Percentiles rank a stretch among this genome's conserved stretches.
Conservation (phyloP, 257 asterid species). For the Penstemon barbatus region DNA sequence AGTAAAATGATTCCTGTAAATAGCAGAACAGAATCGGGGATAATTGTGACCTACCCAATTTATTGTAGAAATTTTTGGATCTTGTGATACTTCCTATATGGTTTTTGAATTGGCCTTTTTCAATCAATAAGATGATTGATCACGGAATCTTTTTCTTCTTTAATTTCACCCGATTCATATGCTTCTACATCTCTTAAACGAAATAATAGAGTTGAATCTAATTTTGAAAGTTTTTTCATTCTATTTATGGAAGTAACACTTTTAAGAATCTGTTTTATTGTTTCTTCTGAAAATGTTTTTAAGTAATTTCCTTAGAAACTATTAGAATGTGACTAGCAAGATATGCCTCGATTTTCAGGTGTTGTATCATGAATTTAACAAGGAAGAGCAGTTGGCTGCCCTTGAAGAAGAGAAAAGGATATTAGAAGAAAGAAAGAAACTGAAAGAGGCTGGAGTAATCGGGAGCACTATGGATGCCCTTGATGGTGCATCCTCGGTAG, state of each 20-base stretch:
- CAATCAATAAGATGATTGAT: too few species aligned
- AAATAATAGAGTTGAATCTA: background rate
- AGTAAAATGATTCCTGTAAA: too few species aligned
- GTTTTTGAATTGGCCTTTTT: too few species aligned
- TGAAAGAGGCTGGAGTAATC: conserved; percentile 83
- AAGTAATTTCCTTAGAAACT: too few species aligned
- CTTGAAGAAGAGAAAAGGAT: conserved; percentile 83
- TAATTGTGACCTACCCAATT: too few species aligned
- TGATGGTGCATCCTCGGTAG: conserved; percentile 75
- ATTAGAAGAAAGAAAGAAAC: conserved; percentile 82
- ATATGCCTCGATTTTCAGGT: conserved; percentile 48
- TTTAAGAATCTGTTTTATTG: too few species aligned
- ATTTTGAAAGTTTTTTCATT: background rate
- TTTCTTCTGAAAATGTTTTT: too few species aligned
- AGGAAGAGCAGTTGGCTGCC: conserved; percentile 85
- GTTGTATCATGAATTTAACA: conserved; percentile 74
- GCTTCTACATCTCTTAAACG: background rate
- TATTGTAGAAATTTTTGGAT: too few species aligned
- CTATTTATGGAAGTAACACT: too few species aligned
- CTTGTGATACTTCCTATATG: too few species aligned
- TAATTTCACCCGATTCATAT: background rate
- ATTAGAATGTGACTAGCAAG: too few species aligned
- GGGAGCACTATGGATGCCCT: conserved; percentile 99
- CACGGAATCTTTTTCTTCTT: background rate
- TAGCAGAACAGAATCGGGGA: too few species aligned